phyloP scores from a whole-genome alignment of 2,329 filamentous ascomycete species.

The Paecilomyces fulvus region DNA sequence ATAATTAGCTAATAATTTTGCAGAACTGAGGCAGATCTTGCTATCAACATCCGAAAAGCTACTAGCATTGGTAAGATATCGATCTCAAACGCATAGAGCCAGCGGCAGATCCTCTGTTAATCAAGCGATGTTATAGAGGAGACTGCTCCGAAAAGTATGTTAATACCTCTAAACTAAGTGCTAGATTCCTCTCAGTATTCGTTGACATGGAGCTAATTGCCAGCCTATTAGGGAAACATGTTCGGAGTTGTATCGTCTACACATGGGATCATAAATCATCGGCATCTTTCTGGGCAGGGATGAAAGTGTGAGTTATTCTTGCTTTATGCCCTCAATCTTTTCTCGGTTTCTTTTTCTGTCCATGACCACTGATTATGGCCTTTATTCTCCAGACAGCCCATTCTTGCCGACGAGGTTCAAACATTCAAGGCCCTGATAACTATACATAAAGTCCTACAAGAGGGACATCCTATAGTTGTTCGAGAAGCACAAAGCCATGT shows the following conservation, averaged over 20 bases:
- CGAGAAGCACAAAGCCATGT: constrained; percentile 83
- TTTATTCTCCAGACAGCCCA: constrained; percentile 62
- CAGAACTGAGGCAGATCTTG: constrained; percentile 55
- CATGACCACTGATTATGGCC: constrained; percentile 1
- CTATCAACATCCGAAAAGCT: constrained; percentile 60
- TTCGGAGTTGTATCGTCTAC: constrained; percentile 94
- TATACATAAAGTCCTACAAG: constrained; percentile 93
- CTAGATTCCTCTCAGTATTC: background rate
- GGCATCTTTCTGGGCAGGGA: constrained; percentile 89
- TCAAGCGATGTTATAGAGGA: constrained; percentile 40
- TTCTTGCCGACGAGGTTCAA: constrained; percentile 95
- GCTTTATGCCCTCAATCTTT: constrained; percentile 4
- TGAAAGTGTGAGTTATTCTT: constrained; percentile 75
- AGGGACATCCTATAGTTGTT: constrained; percentile 81
- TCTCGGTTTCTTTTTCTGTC: constrained; percentile 1
- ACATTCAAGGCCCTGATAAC: constrained; percentile 98
- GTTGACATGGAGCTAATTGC: constrained; percentile 1
- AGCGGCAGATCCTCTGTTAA: constrained; percentile 8
- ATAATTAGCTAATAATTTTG: background rate
- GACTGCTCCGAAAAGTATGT: constrained; percentile 57
- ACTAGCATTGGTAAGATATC: constrained; percentile 48
- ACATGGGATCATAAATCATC: constrained; percentile 99
- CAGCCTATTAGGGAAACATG: constrained; percentile 65
- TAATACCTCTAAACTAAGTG: constrained; percentile 2
- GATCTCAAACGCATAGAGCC: constrained; percentile 1